A percentile compares a stretch with the other conserved stretches of the same genome.
Conservation (phyloP, 768 basidiomycete genomes). For the Leccinum arenicola region DNA sequence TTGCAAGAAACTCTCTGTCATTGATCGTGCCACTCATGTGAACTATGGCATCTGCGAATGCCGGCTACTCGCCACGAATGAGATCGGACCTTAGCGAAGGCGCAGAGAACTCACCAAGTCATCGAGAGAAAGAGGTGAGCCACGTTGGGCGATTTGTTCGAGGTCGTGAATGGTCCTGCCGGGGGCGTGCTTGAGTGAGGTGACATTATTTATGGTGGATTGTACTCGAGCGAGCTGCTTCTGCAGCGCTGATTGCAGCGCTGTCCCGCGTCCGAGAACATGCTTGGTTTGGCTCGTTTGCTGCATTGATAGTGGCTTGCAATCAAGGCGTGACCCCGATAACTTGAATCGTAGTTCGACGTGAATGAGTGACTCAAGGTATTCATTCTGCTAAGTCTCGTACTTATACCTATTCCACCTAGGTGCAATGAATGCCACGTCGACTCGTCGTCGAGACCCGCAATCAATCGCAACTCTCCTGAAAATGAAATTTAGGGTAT, state of each 20-base stretch:
- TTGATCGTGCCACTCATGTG: slow-evolving; percentile 43
- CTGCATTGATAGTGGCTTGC: slow-evolving; percentile 5
- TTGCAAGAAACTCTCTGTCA: slow-evolving; percentile 60
- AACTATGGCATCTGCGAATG: slow-evolving; percentile 45
- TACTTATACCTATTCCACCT: too few relatives aligned
- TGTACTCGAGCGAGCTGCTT: slow-evolving; percentile 12
- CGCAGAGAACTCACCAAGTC: slow-evolving; percentile 29
- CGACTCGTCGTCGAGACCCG: too few relatives aligned
- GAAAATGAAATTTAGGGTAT: too few relatives aligned
- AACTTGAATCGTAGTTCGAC: too few relatives aligned
- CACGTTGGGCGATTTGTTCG: slow-evolving; percentile 27
- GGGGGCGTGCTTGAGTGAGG: not conserved
- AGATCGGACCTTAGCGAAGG: not conserved
- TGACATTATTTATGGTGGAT: not conserved
- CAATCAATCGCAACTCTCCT: too few relatives aligned
- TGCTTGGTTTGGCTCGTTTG: not conserved
- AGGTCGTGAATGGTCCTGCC: slow-evolving; percentile 26
- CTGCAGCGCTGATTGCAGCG: slow-evolving; percentile 13
- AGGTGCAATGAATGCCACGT: too few relatives aligned
- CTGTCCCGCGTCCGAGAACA: not conserved
- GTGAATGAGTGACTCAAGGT: too few relatives aligned
- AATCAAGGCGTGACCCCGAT: not conserved
- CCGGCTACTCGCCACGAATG: slow-evolving; percentile 35
- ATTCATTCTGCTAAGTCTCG: too few relatives aligned
- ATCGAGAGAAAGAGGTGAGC: slow-evolving; percentile 20